Evolutionary conservation across 2,329 filamentous ascomycete species (phyloP), one percentile per base, ranked within the genome.

Genomic region (Zymoseptoria tritici): DNA sequence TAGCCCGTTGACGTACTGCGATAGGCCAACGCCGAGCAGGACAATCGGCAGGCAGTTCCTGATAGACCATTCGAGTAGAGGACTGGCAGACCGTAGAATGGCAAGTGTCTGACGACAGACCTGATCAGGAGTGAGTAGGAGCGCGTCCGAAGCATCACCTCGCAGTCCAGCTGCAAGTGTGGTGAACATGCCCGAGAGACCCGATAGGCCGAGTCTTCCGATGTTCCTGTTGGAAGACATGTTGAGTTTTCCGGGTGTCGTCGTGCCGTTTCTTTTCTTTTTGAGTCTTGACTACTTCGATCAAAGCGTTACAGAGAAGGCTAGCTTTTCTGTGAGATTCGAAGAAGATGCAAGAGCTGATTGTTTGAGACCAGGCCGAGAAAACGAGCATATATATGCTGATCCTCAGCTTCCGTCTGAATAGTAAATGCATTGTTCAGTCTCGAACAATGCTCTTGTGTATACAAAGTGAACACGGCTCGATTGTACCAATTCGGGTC

Each of bases 1-100:
- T n/a, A 52, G 50, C 26, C 54, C 59, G 42, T 50, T 58, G 51
- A 62, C 42, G 22, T 62, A 60, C 9, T 55, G 56, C 52, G 22
- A 62, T 3, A 61, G 36, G 54, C 62, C 62, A 52, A 53, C 59
- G 6, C 22, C 53, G 29, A 64, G 56, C 21, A 64, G 52, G 1
- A 53, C 55, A 5, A 64, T 51, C 4, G 62, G 62, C 11, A 50
- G 55, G 3, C 56, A n/a, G 3, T 53, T 58, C 7, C 52, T 54
- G 11, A 63, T 54, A 9, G 31, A n/a, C 19, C 22, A 31, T n/a
- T 54, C 57, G 20, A 58, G 51, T 4, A 31, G 1, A 7, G 52
- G 57, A 42, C 52, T 58, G 31, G 52, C 36, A 9, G 20, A 11
- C 4, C 57, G 55, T 2, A 62, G 19, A 21, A 60, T 56, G 24